Evolutionary conservation across 2,329 filamentous ascomycete species (phyloP).

Genomic region (Spiromastix sp.): DNA sequence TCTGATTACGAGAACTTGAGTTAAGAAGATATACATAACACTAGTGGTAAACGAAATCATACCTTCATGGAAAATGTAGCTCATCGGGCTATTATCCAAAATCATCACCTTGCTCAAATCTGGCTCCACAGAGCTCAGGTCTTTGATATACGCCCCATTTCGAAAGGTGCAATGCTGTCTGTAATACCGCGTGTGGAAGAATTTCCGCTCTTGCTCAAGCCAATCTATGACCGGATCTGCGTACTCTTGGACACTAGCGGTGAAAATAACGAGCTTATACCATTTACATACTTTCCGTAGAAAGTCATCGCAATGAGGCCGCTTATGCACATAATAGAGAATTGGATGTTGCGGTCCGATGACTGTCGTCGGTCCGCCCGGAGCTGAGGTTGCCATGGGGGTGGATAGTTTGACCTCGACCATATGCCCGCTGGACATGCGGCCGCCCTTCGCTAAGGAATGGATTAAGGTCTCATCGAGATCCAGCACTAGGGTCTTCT

Average conservation of each 20-base stretch:
- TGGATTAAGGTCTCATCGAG: slow-evolving; percentile 97
- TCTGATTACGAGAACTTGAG: slow-evolving; percentile 44
- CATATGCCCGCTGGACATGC: slow-evolving; percentile 97
- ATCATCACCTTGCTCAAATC: slow-evolving; percentile 98
- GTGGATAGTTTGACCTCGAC: slow-evolving; percentile 75
- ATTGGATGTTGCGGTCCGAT: slow-evolving; percentile 88
- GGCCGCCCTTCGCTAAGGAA: slow-evolving; percentile 90
- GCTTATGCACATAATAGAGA: slow-evolving; percentile 96
- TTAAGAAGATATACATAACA: slow-evolving; percentile 3
- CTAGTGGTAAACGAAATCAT: slow-evolving; percentile 22
- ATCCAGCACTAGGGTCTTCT: slow-evolving; percentile 92
- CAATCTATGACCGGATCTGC: slow-evolving; percentile 98
- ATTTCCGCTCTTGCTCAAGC: slow-evolving; percentile 93
- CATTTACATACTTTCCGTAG: slow-evolving; percentile 89
- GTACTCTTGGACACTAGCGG: slow-evolving; percentile 95
- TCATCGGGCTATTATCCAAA: slow-evolving; percentile 93
- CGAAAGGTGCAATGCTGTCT: slow-evolving; percentile 93
- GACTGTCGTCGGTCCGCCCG: slow-evolving; percentile 48
- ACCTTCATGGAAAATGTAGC: slow-evolving; percentile 99
- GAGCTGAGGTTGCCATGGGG: slow-evolving; percentile 28
- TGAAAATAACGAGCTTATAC: slow-evolving; percentile 97
- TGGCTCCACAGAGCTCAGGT: slow-evolving; percentile 88
- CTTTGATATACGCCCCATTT: slow-evolving; percentile 96
- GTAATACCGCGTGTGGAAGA: slow-evolving; percentile 88
- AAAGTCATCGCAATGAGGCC: slow-evolving; percentile 94